Evolutionary conservation across 1,284 basidiomycete species (phyloP).

Genomic region (Trametes versicolor): DNA sequence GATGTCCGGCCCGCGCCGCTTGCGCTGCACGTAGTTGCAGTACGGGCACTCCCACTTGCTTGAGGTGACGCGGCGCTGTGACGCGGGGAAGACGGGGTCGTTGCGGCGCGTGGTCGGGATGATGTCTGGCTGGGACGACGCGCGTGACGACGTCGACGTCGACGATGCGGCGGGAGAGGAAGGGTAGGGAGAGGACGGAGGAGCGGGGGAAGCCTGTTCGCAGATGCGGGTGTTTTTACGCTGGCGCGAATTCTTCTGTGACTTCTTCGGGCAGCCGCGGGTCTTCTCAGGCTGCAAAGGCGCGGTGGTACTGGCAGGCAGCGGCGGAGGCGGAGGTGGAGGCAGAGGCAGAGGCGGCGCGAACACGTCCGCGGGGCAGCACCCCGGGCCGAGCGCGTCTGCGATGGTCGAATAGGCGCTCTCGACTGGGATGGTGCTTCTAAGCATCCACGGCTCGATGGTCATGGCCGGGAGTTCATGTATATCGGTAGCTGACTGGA

Average conservation of each 20-base stretch:
- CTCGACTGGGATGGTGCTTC: background rate
- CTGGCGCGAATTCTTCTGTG: too few relatives aligned
- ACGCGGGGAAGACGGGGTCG: background rate
- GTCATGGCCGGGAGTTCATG: background rate
- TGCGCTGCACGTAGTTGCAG: slow-evolving; percentile 41
- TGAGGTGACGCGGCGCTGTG: background rate
- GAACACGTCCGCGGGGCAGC: background rate
- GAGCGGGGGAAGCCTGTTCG: too few relatives aligned
- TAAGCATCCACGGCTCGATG: background rate
- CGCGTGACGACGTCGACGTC: background rate
- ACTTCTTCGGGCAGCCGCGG: too few relatives aligned
- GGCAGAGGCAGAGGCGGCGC: background rate
- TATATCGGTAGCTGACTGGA: background rate
- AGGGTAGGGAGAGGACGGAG: too few relatives aligned
- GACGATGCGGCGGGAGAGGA: background rate
- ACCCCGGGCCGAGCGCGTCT: background rate
- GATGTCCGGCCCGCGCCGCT: slow-evolving; percentile 59
- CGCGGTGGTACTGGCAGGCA: too few relatives aligned
- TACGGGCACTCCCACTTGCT: slow-evolving; percentile 10
- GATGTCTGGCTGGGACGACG: background rate
- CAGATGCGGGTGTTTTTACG: too few relatives aligned
- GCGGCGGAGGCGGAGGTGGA: too few relatives aligned
- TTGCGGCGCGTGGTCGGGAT: background rate
- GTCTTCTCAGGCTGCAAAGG: too few relatives aligned
- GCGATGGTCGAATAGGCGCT: background rate